These are phyloP conservation scores for Neurospora tetraspora DNA, from an alignment of 495 filamentous ascomycete species.

Conservation along the genomic window DNA sequence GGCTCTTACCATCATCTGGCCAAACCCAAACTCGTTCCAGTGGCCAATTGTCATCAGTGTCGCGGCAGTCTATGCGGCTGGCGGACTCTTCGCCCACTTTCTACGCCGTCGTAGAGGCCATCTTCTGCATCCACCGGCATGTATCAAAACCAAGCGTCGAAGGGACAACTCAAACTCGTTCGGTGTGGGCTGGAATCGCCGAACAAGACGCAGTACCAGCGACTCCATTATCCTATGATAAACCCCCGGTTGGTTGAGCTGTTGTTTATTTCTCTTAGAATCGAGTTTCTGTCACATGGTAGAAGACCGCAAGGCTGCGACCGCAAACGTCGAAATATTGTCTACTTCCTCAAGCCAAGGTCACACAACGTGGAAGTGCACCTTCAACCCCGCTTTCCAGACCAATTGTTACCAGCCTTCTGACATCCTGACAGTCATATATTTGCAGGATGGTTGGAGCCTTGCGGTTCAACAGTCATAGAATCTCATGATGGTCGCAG, in stretches of 20 bases:
- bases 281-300: neutral
- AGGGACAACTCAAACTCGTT: neutral
- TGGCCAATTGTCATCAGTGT: slow-evolving; percentile 50
- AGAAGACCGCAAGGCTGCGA: neutral
- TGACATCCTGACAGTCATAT: neutral
- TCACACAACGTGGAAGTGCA: neutral
- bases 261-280: neutral
- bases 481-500: neutral
- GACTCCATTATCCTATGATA: neutral
- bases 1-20: slow-evolving; percentile 49
- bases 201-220: neutral
- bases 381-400: neutral
- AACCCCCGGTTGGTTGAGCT: neutral
- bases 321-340: neutral
- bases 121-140: slow-evolving; percentile 38
- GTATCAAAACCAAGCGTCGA: neutral
- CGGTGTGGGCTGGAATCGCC: neutral
- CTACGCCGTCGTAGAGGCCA: slow-evolving; percentile 51
- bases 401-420: neutral
- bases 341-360: neutral
- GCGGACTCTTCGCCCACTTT: slow-evolving; percentile 43
- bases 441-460: neutral
- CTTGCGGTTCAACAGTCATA: neutral
- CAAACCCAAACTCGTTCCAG: slow-evolving; percentile 46
- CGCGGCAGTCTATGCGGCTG: slow-evolving; percentile 39